These are phyloP conservation scores for Helicostylum pulchrum DNA, from an alignment of 192 early-diverging fungal species.

Conservation along the genomic window DNA sequence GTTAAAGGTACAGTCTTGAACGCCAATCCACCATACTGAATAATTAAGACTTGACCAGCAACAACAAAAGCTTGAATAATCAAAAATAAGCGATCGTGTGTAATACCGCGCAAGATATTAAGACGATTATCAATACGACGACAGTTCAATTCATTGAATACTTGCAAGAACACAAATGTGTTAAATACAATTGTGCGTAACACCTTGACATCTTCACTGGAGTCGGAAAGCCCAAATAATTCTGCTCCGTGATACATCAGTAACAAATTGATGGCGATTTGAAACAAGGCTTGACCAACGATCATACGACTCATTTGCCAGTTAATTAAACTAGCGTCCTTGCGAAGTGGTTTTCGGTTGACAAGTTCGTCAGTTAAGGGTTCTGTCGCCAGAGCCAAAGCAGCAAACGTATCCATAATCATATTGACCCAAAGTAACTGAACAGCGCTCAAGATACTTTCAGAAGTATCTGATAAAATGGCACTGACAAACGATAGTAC, in stretches of 20 bases:
- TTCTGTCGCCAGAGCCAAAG: slow-evolving; percentile 90
- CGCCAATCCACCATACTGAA: slow-evolving; percentile 80
- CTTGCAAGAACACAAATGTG: slow-evolving; percentile 89
- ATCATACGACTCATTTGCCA: slow-evolving; percentile 93
- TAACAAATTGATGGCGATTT: slow-evolving; percentile 72
- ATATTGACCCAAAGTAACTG: slow-evolving; percentile 95
- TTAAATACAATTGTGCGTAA: slow-evolving; percentile 90
- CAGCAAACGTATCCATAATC: slow-evolving; percentile 93
- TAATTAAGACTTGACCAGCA: slow-evolving; percentile 74
- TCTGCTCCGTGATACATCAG: slow-evolving; percentile 55
- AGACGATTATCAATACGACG: slow-evolving; percentile 71
- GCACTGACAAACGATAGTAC: slow-evolving; percentile 67
- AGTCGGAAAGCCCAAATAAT: slow-evolving; percentile 55
- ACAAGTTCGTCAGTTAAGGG: slow-evolving; percentile 83
- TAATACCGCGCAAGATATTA: slow-evolving; percentile 85
- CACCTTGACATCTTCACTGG: slow-evolving; percentile 36
- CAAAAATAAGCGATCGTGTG: slow-evolving; percentile 75
- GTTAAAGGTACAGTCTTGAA: slow-evolving; percentile 77
- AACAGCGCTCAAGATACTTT: slow-evolving; percentile 81
- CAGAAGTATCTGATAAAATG: slow-evolving; percentile 58
- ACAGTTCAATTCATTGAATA: slow-evolving; percentile 95
- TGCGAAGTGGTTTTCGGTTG: slow-evolving; percentile 70
- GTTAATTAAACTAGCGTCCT: slow-evolving; percentile 76
- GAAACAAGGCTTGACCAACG: slow-evolving; percentile 85
- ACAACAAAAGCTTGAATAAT: slow-evolving; percentile 72